Conservation (phyloP, 805 yeast genomes). For the Wickerhamiella galacta region DNA sequence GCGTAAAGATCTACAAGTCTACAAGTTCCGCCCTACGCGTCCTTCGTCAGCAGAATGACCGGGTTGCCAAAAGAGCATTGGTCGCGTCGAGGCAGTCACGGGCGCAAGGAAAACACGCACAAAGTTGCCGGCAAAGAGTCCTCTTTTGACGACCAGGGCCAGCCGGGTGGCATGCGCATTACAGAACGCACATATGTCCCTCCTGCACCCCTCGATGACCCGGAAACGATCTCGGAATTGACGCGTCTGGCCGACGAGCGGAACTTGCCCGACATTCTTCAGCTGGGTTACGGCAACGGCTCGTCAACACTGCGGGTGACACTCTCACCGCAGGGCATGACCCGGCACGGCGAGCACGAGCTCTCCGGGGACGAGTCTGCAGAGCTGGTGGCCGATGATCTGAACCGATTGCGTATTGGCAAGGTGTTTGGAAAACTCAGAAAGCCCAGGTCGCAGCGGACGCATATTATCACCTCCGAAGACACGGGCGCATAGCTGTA, state of each 20-base stretch:
- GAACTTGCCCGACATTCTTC: slow-evolving; percentile 3
- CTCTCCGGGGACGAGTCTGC: background rate
- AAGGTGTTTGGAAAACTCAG: slow-evolving; percentile 1
- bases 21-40: too few relatives aligned
- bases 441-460: background rate
- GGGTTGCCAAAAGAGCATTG: too few relatives aligned
- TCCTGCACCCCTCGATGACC: background rate
- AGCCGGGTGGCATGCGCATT: too few relatives aligned
- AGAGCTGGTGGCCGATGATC: background rate
- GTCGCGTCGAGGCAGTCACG: too few relatives aligned
- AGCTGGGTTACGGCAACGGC: slow-evolving; percentile 4
- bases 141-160: too few relatives aligned
- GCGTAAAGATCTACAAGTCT: too few relatives aligned
- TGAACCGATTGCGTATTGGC: background rate
- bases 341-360: background rate
- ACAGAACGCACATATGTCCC: too few relatives aligned
- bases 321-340: slow-evolving; percentile 4
- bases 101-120: too few relatives aligned
- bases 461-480: background rate
- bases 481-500: too few relatives aligned
- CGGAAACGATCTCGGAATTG: slow-evolving; percentile 1
- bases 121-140: too few relatives aligned
- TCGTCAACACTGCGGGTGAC: slow-evolving; percentile 3
- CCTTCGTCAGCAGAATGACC: too few relatives aligned
- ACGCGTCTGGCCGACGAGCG: slow-evolving; percentile 6